Evolutionary conservation across 1,284 basidiomycete species (phyloP).

Genomic region (Trametes hirsuta): DNA sequence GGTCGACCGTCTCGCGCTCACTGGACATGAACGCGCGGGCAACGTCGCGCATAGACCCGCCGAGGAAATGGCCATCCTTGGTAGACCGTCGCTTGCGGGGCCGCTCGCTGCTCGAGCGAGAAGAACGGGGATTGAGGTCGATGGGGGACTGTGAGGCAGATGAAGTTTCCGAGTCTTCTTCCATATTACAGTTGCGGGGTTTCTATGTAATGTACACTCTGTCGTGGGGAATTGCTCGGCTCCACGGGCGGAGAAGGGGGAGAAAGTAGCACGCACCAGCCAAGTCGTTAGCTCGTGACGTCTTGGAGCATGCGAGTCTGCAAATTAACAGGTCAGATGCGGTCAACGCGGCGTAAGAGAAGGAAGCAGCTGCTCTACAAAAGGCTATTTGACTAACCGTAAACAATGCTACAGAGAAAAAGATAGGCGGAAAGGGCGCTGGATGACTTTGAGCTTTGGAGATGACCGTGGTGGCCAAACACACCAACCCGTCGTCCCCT

Average conservation of each 20-base stretch:
- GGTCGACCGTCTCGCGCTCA: constrained; percentile 55
- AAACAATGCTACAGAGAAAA: constrained; percentile 19
- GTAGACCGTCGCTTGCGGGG: constrained; percentile 25
- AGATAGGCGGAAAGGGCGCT: not conserved
- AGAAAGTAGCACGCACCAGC: constrained; percentile 16
- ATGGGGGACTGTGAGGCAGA: constrained; percentile 28
- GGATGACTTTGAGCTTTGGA: constrained; percentile 4
- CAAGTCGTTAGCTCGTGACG: constrained; percentile 23
- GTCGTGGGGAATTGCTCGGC: constrained; percentile 6
- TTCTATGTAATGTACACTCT: constrained; percentile 20
- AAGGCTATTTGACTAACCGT: constrained; percentile 14
- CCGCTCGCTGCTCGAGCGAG: constrained; percentile 23
- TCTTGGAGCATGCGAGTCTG: constrained; percentile 12
- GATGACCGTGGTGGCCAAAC: constrained; percentile 21
- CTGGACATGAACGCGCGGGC: constrained; percentile 50
- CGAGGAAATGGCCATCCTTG: constrained; percentile 24
- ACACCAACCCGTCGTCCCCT: not conserved
- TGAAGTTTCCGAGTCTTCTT: constrained; percentile 23
- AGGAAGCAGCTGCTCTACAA: not conserved
- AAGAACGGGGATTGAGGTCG: not conserved
- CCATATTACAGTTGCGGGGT: not conserved
- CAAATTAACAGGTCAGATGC: not conserved
- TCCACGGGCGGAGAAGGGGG: not conserved
- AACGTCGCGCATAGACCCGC: constrained; percentile 24
- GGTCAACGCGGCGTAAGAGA: constrained; percentile 8